Evolutionary conservation across 1,284 basidiomycete species (phyloP).

Genomic region (Ceraceosorus guamensis): DNA sequence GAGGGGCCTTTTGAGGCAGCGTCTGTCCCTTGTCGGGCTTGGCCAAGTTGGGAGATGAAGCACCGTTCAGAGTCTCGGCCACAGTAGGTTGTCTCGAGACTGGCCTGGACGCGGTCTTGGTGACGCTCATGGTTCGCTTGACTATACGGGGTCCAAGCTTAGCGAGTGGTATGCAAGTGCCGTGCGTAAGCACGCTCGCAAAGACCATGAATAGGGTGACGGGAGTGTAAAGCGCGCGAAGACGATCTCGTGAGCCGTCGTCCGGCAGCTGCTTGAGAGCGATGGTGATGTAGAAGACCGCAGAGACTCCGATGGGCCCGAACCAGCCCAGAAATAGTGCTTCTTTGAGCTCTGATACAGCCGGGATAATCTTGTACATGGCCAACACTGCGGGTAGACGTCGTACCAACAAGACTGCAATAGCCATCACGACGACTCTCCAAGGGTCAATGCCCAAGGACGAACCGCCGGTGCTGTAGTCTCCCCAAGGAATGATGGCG

Average conservation of each 20-base stretch:
- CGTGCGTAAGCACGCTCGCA: slow-evolving; percentile 53
- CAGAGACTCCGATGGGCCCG: slow-evolving; percentile 47
- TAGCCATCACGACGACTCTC: slow-evolving; percentile 40
- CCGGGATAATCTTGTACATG: slow-evolving; percentile 33
- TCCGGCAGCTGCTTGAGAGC: slow-evolving; percentile 52
- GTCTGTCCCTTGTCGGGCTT: too few relatives aligned
- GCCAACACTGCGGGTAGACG: slow-evolving; percentile 41
- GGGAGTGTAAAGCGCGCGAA: slow-evolving; percentile 51
- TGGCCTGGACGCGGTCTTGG: background rate
- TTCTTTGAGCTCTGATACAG: slow-evolving; percentile 32
- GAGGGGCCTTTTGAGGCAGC: too few relatives aligned
- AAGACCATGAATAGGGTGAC: slow-evolving; percentile 55
- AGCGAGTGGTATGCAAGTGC: slow-evolving; percentile 41
- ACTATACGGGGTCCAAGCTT: slow-evolving; percentile 38
- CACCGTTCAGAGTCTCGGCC: too few relatives aligned
- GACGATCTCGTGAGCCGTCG: slow-evolving; percentile 47
- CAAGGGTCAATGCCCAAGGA: slow-evolving; percentile 32
- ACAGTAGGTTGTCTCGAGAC: background rate
- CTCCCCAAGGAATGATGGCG: slow-evolving; percentile 48
- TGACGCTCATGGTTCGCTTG: slow-evolving; percentile 16
- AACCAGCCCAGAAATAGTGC: slow-evolving; percentile 45
- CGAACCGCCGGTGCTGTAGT: slow-evolving; percentile 10
- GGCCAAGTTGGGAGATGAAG: too few relatives aligned
- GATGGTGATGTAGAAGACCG: slow-evolving; percentile 54
- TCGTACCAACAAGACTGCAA: slow-evolving; percentile 36